Evolutionary conservation across 2,329 filamentous ascomycete species (phyloP), one percentile per base, ranked within the genome.

Genomic region (Zymoseptoria ardabiliae): DNA sequence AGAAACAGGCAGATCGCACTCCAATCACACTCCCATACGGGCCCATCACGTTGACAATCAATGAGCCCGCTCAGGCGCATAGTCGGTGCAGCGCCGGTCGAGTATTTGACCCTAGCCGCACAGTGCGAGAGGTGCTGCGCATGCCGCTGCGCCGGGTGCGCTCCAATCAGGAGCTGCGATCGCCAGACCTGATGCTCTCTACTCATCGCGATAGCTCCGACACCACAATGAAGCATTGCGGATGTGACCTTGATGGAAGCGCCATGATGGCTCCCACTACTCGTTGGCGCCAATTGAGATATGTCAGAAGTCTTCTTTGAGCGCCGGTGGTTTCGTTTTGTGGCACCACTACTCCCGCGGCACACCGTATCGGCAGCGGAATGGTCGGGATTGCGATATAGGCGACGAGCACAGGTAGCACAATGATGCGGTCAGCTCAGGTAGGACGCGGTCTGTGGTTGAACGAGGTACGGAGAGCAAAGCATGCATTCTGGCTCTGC

Each of bases 1-100:
- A 63, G 61, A 61, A 55, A 54, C 50, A 20, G 50, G 55, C 54
- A 52, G 48, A 56, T 55, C 56, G 50, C 53, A 52, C 8, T 54
- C 35, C 57, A 59, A 56, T 60, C 60, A 62, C 53, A 49, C 49
- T 30, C 50, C 45, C 56, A 53, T 57, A 53, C 50, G 28, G 53
- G 45, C 52, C 30, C 23, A 45, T 55, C 20, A 35, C 50, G 30
- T 20, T 30, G 53, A 52, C 48, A 48, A 51, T n/a, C 28, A 41
- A 55, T 45, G 50, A 57, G 52, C 58, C 57, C 58, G 56, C 61
- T 59, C 54, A 58, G 61, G 61, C 56, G 61, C 61, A 62, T 58
- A 54, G 56, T 28, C 55, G 53, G 53, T 57, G 54, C 55, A 60
- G 59, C 61, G 59, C 59, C 61, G 57, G 60, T 50, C 58, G 56